Base-by-base conservation (phyloP, 495 filamentous ascomycete species). In the Neurospora sp. region DNA sequence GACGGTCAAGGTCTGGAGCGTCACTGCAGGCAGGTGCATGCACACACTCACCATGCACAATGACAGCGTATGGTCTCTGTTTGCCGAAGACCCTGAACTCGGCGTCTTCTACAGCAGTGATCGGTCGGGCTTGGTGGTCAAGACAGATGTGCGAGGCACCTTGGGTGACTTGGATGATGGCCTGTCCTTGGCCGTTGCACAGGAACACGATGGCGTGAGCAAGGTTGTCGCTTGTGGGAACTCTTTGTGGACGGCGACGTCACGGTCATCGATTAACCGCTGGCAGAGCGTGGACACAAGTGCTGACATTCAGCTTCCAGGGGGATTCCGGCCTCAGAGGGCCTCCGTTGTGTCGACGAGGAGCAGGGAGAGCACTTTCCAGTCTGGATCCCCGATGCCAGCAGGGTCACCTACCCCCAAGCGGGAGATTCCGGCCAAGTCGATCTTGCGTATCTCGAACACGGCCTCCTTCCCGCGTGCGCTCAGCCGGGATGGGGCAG, bases 31-130 rank as follows among this genome's bases (percentile, higher is more conserved):
- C 42, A 87, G 96, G 73, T 98, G 96, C 85, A 93, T 98, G 91
- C 92, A 98, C 82, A 99, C 96, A 5, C 85, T 99, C 71, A 97
- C 94, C 18, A 98, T 98, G 96, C 96, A 99, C 79, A 97, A 96
- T 79, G 93, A 96, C 77, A 97, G 94, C 79, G 95, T 99, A 22
- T 99, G 96, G 96, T 96, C 94, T 38, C 86, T 99, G 22, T 96
- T 91, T 78, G 97, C 96, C 0, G 90, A 95, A 70, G 89, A 97
- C 76, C 94, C 94, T 9, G 85, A 91, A 65, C 87, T 99, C 3
- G 91, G 91, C 4, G 88, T 97, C 14, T 97, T 98, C 79, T 97
- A 98, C 82, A 98, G 94, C 40, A 92, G 92, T 76, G 96, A 99
- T 80, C 88, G 94, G 27, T 94, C 93, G 5, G 96, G 96, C 3